Evolutionary conservation across 2,329 filamentous ascomycete species (phyloP).

Genomic region (Pseudogymnoascus sp.): DNA sequence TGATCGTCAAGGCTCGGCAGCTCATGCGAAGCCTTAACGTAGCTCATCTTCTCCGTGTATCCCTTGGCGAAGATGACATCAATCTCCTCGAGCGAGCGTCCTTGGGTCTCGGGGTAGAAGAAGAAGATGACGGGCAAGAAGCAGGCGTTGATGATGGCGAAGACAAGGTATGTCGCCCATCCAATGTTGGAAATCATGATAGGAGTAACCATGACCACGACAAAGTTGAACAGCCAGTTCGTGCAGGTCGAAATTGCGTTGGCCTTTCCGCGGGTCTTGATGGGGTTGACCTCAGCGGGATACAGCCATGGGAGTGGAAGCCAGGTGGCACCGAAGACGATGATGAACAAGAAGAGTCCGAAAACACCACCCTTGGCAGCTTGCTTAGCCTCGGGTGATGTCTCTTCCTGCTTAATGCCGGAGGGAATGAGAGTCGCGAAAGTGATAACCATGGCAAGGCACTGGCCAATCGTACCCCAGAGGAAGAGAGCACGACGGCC

Average conservation of each 20-base stretch:
- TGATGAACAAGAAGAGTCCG: neutral
- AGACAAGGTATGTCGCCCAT: constrained; percentile 5
- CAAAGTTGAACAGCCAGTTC: constrained; percentile 8
- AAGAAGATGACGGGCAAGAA: constrained; percentile 40
- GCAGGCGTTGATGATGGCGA: constrained; percentile 1
- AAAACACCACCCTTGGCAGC: neutral
- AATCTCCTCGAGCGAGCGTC: constrained; percentile 32
- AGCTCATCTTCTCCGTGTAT: constrained; percentile 53
- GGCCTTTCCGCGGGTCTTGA: neutral
- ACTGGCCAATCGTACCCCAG: neutral
- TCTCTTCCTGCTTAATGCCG: neutral
- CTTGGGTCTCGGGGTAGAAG: constrained; percentile 55
- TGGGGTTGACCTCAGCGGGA: constrained; percentile 4
- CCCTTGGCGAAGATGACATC: constrained; percentile 23
- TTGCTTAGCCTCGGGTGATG: neutral
- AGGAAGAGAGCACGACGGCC: constrained; percentile 63
- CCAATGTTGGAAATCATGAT: constrained; percentile 5
- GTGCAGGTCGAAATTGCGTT: neutral
- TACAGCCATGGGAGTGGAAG: constrained; percentile 4
- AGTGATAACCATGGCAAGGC: neutral
- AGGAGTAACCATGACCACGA: constrained; percentile 4
- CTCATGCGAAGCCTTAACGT: constrained; percentile 34
- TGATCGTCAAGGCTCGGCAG: neutral
- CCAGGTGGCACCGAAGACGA: constrained; percentile 4
- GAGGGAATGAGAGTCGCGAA: neutral